Percentiles rank a stretch among this genome's conserved stretches.
phyloP scores from a whole-genome alignment of 257 asterid species.

The Solanum chilense region DNA sequence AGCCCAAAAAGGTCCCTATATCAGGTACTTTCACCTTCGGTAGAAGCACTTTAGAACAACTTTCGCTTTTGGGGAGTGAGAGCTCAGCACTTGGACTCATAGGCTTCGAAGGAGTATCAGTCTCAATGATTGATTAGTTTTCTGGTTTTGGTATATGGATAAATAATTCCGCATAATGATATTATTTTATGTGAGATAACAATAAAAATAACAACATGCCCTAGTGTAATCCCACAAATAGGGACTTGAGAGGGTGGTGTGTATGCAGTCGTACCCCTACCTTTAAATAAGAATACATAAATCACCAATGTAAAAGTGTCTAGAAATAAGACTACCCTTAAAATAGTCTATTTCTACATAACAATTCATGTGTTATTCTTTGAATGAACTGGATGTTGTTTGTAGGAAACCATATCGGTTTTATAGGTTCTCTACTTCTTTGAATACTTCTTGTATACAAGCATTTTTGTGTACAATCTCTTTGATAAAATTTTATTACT shows the following conservation, averaged over 20 bases:
- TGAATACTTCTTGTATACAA: neutral
- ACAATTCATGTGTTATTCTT: neutral
- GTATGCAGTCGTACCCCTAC: neutral
- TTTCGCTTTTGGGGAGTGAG: neutral
- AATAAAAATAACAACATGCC: neutral
- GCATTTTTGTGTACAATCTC: neutral
- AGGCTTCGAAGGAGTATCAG: neutral
- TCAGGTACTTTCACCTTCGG: slow-evolving; percentile 39
- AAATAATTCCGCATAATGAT: neutral
- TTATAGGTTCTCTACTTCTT: neutral
- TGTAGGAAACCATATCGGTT: neutral
- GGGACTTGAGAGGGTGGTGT: neutral
- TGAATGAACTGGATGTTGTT: neutral
- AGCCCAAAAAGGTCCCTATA: slow-evolving; percentile 42
- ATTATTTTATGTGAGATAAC: neutral
- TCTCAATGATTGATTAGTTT: neutral
- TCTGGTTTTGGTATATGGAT: neutral
- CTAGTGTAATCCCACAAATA: neutral
- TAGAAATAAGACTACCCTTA: neutral
- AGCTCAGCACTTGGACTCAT: neutral
- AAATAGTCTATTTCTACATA: neutral
- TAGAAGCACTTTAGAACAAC: neutral
- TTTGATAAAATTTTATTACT: neutral
- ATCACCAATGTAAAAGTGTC: neutral
- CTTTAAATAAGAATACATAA: neutral